Percentiles rank a stretch among this genome's conserved stretches.
phyloP scores from a whole-genome alignment of 768 basidiomycete genomes.

The Phlegmacium glaucopus region DNA sequence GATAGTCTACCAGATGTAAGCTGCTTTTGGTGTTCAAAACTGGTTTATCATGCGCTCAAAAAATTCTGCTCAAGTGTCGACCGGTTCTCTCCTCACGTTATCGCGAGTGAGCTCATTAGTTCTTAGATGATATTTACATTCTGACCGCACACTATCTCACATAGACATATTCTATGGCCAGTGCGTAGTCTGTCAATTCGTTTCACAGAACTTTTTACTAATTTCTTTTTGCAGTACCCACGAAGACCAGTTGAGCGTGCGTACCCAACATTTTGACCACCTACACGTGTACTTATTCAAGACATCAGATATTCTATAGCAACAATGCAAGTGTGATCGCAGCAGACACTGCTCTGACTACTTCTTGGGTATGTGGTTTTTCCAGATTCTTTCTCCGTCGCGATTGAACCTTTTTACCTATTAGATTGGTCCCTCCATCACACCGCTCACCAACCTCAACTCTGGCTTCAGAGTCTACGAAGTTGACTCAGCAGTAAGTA shows the following conservation, averaged over 20 bases:
- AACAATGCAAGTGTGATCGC: slow-evolving; percentile 66
- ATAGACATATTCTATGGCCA: slow-evolving; percentile 78
- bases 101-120: slow-evolving; percentile 51
- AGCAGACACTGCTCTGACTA: slow-evolving; percentile 50
- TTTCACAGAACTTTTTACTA: neutral
- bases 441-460: slow-evolving; percentile 68
- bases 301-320: slow-evolving; percentile 58
- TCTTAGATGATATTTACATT: too few species aligned
- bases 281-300: neutral
- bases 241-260: slow-evolving; percentile 66
- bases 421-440: slow-evolving; percentile 68
- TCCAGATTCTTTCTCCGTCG: neutral
- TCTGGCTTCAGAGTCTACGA: slow-evolving; percentile 74
- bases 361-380: slow-evolving; percentile 35
- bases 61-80: slow-evolving; percentile 47
- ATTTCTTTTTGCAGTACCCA: slow-evolving; percentile 40
- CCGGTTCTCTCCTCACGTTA: slow-evolving; percentile 76
- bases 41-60: neutral
- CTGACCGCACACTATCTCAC: slow-evolving; percentile 6
- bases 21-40: slow-evolving; percentile 5
- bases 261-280: slow-evolving; percentile 6
- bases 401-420: neutral
- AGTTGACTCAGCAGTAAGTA: slow-evolving; percentile 61
- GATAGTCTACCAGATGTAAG: slow-evolving; percentile 38
- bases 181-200: slow-evolving; percentile 14